phyloP scores from a whole-genome alignment of 2,329 filamentous ascomycete genomes.

The Clonostachys solani region DNA sequence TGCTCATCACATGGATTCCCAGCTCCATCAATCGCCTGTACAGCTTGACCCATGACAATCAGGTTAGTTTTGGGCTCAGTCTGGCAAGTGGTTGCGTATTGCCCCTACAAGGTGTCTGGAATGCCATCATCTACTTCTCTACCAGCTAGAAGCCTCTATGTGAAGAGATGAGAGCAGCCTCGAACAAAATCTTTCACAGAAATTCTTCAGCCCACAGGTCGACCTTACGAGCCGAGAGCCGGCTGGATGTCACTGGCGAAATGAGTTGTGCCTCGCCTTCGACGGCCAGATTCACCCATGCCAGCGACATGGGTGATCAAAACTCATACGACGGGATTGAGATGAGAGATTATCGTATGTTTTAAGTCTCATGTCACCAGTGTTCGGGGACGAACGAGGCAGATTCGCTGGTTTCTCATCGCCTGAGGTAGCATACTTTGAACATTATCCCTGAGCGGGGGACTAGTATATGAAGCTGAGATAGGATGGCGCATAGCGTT shows the following conservation, averaged over 20 bases:
- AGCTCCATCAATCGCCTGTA: constrained; percentile 73
- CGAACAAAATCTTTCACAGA: constrained; percentile 6
- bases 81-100: constrained; percentile 67
- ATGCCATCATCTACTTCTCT: constrained; percentile 69
- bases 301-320: no score
- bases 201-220: constrained; percentile 3
- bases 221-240: constrained; percentile 17
- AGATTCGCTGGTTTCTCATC: no score
- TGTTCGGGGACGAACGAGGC: no score
- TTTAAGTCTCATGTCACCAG: no score
- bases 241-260: neutral
- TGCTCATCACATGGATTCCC: constrained; percentile 57
- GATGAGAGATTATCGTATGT: neutral
- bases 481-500: no score
- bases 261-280: no score
- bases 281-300: no score
- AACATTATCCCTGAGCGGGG: no score
- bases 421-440: no score
- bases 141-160: constrained; percentile 47
- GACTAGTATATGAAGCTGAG: no score
- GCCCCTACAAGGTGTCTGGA: constrained; percentile 78
- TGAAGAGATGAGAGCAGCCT: constrained; percentile 14
- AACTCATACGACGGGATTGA: neutral
- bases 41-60: constrained; percentile 46
- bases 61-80: constrained; percentile 59